Evolutionary conservation across 148 eudicot genomes (phyloP), one percentile per base, ranked within the genome.

Genomic region (Euryodendron excelsum): DNA sequence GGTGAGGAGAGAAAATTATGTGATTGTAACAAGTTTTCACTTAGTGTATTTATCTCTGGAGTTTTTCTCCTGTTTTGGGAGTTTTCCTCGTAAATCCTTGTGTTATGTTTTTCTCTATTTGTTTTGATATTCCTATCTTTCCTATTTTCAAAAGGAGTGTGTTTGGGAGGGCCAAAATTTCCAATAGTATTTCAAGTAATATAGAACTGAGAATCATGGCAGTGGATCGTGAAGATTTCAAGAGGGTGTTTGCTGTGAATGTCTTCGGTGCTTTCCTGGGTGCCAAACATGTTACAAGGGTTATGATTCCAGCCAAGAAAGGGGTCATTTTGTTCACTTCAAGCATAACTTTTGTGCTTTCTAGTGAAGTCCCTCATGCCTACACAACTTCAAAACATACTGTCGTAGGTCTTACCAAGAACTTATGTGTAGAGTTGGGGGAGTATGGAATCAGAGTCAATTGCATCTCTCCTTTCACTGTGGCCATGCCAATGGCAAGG

Each of bases 401-500:
- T 0, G 17, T 77, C 14, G n/a, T 21, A 11, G 80, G 80, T 17
- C 36, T 77, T 0, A 48, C 62, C 21, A 68, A 37, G 41, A 77
- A 69, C 37, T 23, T 77, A 53, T 68, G 66, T 39, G 80, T 39
- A 0, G 91, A 88, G 59, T 41, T 88, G 20, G 91, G 91, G 27
- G 34, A 79, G 65, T 44, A 83, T 72, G 88, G 85, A 5, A 85
- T 88, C 17, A 52, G 85, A 36, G 91, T 86, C 8, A 88, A 86
- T n/a, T 81, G 84, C 58, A 61, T 86, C 2, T 85, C 88, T 15
- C 91, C 88, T 0, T 68, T n/a, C 34, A 48, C 20, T 2, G 65
- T 82, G 13, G 50, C 68, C 3, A 86, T 87, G 2, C 87, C 87
- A 1, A 4, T 81, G 80, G 0, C 10, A 17, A 67, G 41, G 1